phyloP scores from a whole-genome alignment of 352 stramenopile species.

The Aphanomyces stellatus region DNA sequence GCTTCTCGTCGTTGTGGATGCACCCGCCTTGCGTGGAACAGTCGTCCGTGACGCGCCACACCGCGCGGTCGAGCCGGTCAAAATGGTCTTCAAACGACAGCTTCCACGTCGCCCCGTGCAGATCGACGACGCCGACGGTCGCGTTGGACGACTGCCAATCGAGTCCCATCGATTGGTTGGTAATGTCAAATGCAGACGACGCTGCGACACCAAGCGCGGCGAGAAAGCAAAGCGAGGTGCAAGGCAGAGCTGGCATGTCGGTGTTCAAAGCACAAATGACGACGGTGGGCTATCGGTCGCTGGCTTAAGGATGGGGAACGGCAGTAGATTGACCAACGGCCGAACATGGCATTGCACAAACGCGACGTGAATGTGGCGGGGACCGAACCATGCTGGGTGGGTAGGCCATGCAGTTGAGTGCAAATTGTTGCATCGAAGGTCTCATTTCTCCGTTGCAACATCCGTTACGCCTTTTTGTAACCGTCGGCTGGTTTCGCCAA shows the following conservation, averaged over 20 bases:
- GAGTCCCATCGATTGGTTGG: background rate
- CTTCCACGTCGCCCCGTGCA: background rate
- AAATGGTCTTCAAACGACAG: conserved; percentile 15
- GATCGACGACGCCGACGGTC: background rate
- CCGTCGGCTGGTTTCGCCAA: too few species aligned
- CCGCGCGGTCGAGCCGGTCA: background rate
- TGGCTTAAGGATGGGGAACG: background rate
- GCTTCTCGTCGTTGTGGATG: background rate
- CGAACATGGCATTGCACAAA: too few species aligned
- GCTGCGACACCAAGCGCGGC: background rate
- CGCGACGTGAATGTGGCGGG: too few species aligned
- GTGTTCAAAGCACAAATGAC: too few species aligned
- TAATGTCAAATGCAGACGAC: background rate
- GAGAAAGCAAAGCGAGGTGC: background rate
- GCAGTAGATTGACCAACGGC: too few species aligned
- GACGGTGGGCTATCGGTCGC: too few species aligned
- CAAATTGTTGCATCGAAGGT: too few species aligned
- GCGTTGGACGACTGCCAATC: too few species aligned
- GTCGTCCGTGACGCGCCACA: background rate
- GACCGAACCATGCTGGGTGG: too few species aligned
- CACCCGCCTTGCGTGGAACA: conserved; percentile 6
- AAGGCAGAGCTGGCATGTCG: background rate
- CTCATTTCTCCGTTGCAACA: too few species aligned
- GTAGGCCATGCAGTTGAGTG: too few species aligned
- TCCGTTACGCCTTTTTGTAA: too few species aligned